A percentile compares a stretch with the other conserved stretches of the same genome.
phyloP scores from a whole-genome alignment of 768 basidiomycete genomes.

The Psilocybe sp. region DNA sequence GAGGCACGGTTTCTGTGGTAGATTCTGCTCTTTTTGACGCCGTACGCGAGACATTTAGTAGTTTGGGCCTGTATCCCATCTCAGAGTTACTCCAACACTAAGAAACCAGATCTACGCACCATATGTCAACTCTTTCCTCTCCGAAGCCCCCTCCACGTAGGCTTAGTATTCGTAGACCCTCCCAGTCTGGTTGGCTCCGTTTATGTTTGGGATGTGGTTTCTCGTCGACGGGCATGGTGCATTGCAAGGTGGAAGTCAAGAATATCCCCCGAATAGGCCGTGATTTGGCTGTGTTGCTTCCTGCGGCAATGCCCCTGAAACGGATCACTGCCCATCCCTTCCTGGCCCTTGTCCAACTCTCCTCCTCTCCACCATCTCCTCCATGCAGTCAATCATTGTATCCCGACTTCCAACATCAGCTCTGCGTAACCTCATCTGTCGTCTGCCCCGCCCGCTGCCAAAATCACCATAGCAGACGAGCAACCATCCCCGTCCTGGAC shows the following conservation, averaged over 20 bases:
- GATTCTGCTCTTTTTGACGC: constrained; percentile 8
- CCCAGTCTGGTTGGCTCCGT: constrained; percentile 36
- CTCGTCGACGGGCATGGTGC: constrained; percentile 2
- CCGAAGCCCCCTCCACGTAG: constrained; percentile 66
- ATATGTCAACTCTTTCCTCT: constrained; percentile 48
- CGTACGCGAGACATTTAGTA: constrained; percentile 19
- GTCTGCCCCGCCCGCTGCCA: too few relatives aligned
- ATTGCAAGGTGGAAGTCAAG: background rate
- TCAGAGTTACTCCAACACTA: background rate
- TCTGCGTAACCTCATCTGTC: too few relatives aligned
- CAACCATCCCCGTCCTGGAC: too few relatives aligned
- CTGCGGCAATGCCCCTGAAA: too few relatives aligned
- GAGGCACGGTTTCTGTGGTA: constrained; percentile 25
- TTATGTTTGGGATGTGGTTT: background rate
- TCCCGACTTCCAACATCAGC: too few relatives aligned
- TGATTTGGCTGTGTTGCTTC: too few relatives aligned
- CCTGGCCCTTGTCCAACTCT: too few relatives aligned
- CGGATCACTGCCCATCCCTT: too few relatives aligned
- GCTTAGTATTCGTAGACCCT: constrained; percentile 41
- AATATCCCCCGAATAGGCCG: too few relatives aligned
- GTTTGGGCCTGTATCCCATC: constrained; percentile 19
- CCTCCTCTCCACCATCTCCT: too few relatives aligned
- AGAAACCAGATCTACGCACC: constrained; percentile 36
- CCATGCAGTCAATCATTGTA: too few relatives aligned
- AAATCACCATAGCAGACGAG: too few relatives aligned